Base-by-base conservation (phyloP, 1,284 basidiomycete species). In the Fomes fomentarius region DNA sequence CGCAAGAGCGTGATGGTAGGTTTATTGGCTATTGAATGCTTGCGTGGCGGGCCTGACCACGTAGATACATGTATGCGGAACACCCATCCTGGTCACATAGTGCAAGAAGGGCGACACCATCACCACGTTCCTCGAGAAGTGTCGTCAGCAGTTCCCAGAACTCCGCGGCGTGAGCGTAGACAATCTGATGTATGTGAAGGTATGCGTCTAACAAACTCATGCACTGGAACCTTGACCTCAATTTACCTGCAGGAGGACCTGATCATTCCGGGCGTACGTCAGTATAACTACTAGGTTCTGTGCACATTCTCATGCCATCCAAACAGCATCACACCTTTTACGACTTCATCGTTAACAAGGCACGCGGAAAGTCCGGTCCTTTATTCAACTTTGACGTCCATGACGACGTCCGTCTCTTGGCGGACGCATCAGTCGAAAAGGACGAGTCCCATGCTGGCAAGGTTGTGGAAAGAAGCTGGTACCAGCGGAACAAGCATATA, bases 311-410 rank as follows among this genome's bases (percentile, higher is more conserved):
- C 22, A 58, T 41, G 22, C 35, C 48, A 26, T n/a, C 21, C 10
- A n/a, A n/a, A 30, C 70, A 98, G 91, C 96, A 99, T 70, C 87
- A 98, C 72, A 97, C 95, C 3, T 98, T 99, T 70, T 99, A 98
- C 72, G 94, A 98, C 74, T 98, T 99, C 63, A 97, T 99, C 66
- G 80, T 98, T 63, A 97, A 98, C 81, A 98, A 98, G 75, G 94
- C 96, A 3, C 87, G 97, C 25, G 97, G 97, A 19, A 99, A 99
- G 74, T 98, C 95, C 0, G 97, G 96, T 0, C 96, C 96, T 1
- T 74, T 99, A 49, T 99, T 99, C 79, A 97, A 94, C 73, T 99
- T 99, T 71, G 97, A 99, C 71, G 97, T 98, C 7, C 96, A 99
- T 72, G 96, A 99, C 68, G 96, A 99, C 69, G 91, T 99, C 10